Evolutionary conservation across 2,329 filamentous ascomycete species (phyloP), one percentile per base, ranked within the genome.

Genomic region (Talaromyces sp.): DNA sequence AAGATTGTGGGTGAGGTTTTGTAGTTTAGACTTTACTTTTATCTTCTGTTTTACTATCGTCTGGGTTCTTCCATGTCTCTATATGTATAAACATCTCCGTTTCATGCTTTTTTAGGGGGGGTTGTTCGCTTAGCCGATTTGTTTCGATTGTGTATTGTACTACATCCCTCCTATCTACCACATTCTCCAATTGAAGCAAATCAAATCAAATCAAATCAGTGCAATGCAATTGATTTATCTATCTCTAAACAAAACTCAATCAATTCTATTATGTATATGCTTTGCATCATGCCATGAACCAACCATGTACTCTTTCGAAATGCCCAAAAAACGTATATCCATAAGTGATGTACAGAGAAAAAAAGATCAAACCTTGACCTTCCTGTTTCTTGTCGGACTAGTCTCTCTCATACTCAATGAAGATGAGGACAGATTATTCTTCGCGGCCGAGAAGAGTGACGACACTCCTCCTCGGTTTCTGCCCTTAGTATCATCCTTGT

Each of bases 1-100:
- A 97, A 95, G 82, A 99, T 99, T 72, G 93, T 99, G 63, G 91
- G 94, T 61, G 94, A 99, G 77, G 94, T 99, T 60, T 78, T 96
- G 77, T 92, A 87, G 64, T 45, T 28, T 37, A 45, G 33, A 33
- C 33, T 59, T 36, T 50, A 39, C 40, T 39, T 17, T 31, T 17
- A n/a, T n/a, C 31, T 39, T 28, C 25, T 28, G 25, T 28, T 28
- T 28, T 28, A 28, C 19, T n/a, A n/a, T n/a, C 17, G 37, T 40
- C n/a, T 31, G 45, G 25, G 15, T 21, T 21, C 51, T 51, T 15
- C 31, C 45, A 21, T 57, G 31, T 41, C 28, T 43, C 19, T 48
- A 39, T 57, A 40, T 43, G 28, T 48, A 39, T 57, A 40, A 39
- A 33, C 37, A 53, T 39, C 43, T 36, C 5, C 40, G 21, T 51